These are phyloP conservation scores for Phytophthora agathidicida DNA, from an alignment of 352 stramenopile species.

Conservation along the genomic window DNA sequence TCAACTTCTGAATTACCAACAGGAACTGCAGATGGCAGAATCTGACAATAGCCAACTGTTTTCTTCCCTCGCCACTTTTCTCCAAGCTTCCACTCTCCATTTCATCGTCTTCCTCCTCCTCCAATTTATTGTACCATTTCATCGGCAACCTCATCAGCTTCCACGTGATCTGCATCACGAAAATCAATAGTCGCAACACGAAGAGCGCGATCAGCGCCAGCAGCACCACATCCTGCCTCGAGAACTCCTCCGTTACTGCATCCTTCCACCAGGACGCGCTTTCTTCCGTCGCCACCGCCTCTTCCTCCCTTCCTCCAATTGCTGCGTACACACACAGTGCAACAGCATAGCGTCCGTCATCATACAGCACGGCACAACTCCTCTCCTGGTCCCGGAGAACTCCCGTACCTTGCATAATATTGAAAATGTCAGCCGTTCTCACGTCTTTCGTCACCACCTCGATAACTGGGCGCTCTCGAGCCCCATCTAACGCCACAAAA, in stretches of 20 bases:
- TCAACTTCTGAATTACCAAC: slow-evolving; percentile 50
- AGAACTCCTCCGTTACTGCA: slow-evolving; percentile 39
- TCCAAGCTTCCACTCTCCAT: neutral
- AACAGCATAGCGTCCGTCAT: slow-evolving; percentile 25
- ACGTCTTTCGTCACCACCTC: slow-evolving; percentile 61
- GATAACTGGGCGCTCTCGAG: slow-evolving; percentile 45
- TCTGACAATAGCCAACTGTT: slow-evolving; percentile 36
- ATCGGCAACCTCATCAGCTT: slow-evolving; percentile 32
- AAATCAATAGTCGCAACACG: slow-evolving; percentile 30
- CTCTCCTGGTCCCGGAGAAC: neutral
- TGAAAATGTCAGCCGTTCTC: slow-evolving; percentile 54
- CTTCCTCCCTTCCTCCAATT: slow-evolving; percentile 15
- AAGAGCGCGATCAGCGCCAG: slow-evolving; percentile 47
- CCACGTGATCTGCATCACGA: slow-evolving; percentile 34
- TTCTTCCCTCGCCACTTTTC: slow-evolving; percentile 9
- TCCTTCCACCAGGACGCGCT: slow-evolving; percentile 46
- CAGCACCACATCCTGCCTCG: slow-evolving; percentile 52
- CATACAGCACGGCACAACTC: slow-evolving; percentile 3
- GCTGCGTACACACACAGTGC: slow-evolving; percentile 28
- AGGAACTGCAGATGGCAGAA: slow-evolving; percentile 55
- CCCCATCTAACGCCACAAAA: slow-evolving; percentile 37
- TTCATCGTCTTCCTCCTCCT: slow-evolving; percentile 3
- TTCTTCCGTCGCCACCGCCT: slow-evolving; percentile 7
- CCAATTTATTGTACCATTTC: slow-evolving; percentile 25
- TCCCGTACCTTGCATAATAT: slow-evolving; percentile 53